These are phyloP conservation scores for Cyathus striatus DNA, from an alignment of 768 basidiomycete species.

Conservation along the genomic window DNA sequence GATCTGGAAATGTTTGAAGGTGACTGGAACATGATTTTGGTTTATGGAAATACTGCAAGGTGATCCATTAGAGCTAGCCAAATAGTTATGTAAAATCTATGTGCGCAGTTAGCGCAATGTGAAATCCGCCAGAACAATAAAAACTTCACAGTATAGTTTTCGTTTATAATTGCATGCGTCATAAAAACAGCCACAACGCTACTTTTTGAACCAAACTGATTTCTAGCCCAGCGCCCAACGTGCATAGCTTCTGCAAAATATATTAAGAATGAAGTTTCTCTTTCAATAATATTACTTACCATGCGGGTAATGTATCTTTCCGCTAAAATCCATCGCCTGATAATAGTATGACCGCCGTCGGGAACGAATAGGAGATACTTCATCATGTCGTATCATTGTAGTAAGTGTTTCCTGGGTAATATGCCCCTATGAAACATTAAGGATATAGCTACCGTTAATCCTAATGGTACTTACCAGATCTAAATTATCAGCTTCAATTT, in stretches of 20 bases:
- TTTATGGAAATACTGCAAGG: too few relatives aligned
- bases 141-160: constrained; percentile 37
- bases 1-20: constrained; percentile 73
- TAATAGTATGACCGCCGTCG: constrained; percentile 51
- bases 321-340: constrained; percentile 35
- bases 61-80: too few relatives aligned
- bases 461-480: constrained; percentile 17
- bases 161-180: constrained; percentile 71
- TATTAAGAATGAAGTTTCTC: neutral
- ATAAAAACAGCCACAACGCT: constrained; percentile 62
- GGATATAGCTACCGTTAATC: too few relatives aligned
- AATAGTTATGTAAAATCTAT: constrained; percentile 47
- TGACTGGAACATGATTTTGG: constrained; percentile 64
- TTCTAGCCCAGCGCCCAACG: constrained; percentile 58
- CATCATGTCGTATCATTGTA: constrained; percentile 72
- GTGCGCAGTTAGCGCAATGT: too few relatives aligned
- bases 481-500: constrained; percentile 2
- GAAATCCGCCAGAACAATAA: too few relatives aligned
- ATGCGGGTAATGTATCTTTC: constrained; percentile 53
- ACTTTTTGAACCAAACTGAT: constrained; percentile 50
- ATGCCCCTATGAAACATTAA: constrained; percentile 43
- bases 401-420: constrained; percentile 72
- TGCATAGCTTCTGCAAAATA: constrained; percentile 41
- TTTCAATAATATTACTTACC: constrained; percentile 33
- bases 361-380: constrained; percentile 52